Conservation (phyloP, 2,329 filamentous ascomycete genomes). For the Cryphonectria radicalis region DNA sequence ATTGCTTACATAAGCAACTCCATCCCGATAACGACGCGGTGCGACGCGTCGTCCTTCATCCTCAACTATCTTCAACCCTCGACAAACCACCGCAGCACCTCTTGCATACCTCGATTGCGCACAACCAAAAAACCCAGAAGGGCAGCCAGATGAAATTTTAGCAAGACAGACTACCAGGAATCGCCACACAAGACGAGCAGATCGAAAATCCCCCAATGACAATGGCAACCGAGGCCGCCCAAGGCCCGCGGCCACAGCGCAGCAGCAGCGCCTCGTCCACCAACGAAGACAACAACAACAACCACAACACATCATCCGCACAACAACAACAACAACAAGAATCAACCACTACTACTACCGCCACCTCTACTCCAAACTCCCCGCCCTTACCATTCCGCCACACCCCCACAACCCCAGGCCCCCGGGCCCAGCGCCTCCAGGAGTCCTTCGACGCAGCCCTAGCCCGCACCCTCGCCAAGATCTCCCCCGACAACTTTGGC, state of each 20-base stretch:
- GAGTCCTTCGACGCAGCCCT: slow-evolving; percentile 58
- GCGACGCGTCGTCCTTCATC: not conserved
- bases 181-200: not conserved
- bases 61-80: not conserved
- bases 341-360: not conserved
- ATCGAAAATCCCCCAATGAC: not conserved
- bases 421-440: slow-evolving; percentile 59
- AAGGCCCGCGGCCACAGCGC: slow-evolving; percentile 17
- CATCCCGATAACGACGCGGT: not conserved
- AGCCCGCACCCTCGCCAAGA: slow-evolving; percentile 56
- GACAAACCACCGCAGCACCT: not conserved
- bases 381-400: slow-evolving; percentile 48
- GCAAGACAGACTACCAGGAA: not conserved
- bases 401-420: slow-evolving; percentile 55
- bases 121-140: not conserved
- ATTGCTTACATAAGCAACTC: not conserved
- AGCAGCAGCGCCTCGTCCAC: slow-evolving; percentile 6
- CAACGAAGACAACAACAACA: not conserved
- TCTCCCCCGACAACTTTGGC: slow-evolving; percentile 61
- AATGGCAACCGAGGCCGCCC: slow-evolving; percentile 27
- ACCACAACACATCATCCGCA: not conserved
- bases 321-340: slow-evolving; percentile 2
- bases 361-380: slow-evolving; percentile 34
- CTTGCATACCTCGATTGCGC: not conserved
- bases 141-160: slow-evolving; percentile 8